Percentiles rank a stretch among this genome's conserved stretches.
These are phyloP conservation scores for Zea luxurians DNA, from an alignment of 176 grass and related monocot genomes.

Conservation along the genomic window DNA sequence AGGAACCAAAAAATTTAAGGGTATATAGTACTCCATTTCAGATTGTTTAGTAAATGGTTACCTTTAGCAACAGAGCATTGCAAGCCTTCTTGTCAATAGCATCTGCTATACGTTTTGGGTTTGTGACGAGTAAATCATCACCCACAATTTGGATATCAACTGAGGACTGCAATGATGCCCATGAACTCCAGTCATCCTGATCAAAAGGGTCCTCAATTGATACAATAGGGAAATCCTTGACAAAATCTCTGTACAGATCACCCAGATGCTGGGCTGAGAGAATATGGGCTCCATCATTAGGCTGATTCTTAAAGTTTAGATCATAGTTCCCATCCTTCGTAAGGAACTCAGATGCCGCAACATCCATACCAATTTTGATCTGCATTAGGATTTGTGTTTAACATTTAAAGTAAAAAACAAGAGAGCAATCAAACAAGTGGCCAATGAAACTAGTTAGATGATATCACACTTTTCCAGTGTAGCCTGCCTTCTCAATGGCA, in stretches of 20 bases:
- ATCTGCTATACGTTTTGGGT: conserved; percentile 84
- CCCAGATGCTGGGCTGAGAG: conserved; percentile 59
- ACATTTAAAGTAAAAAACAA: conserved; percentile 14
- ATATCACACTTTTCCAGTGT: conserved; percentile 70
- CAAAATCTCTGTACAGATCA: conserved; percentile 78
- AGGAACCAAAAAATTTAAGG: not conserved
- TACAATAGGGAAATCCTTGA: conserved; percentile 93
- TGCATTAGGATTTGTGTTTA: conserved; percentile 35
- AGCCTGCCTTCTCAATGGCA: conserved; percentile 93
- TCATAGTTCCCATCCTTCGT: conserved; percentile 85
- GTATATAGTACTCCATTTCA: not conserved
- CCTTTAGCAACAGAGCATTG: conserved; percentile 90
- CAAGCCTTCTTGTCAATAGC: conserved; percentile 90
- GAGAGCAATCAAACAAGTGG: not conserved
- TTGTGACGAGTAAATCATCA: conserved; percentile 96
- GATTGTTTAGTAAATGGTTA: conserved; percentile 29
- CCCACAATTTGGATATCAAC: conserved; percentile 95
- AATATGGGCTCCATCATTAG: conserved; percentile 79
- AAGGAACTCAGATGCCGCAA: conserved; percentile 94
- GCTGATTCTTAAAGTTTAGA: conserved; percentile 94
- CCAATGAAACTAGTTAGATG: conserved; percentile 15
- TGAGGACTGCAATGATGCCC: conserved; percentile 74
- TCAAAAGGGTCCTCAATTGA: conserved; percentile 99
- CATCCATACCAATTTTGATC: conserved; percentile 99
- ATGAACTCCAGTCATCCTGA: conserved; percentile 95